Conservation (phyloP, 2,329 filamentous ascomycete genomes). For the Falciphora oryzae region DNA sequence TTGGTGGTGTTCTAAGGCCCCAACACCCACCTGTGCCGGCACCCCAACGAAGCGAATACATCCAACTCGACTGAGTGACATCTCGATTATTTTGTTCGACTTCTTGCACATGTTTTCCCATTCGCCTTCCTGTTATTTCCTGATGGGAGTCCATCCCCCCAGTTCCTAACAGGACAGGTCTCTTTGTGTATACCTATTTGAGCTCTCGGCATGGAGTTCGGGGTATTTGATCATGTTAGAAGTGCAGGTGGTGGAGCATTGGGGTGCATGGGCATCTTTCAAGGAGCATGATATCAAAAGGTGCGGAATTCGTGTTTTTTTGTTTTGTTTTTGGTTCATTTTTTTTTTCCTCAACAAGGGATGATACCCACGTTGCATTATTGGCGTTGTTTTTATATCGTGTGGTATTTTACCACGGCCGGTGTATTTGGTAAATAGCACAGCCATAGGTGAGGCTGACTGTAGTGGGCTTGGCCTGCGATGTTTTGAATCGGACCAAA, state of each 20-base stretch:
- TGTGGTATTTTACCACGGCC: background rate
- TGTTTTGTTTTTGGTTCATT: too few species aligned
- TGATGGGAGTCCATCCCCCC: background rate
- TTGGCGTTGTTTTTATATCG: conserved; percentile 2
- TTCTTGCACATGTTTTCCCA: background rate
- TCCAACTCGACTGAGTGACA: background rate
- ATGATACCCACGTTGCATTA: conserved; percentile 7
- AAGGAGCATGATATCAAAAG: background rate
- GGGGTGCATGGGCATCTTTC: background rate
- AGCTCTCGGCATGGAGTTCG: background rate
- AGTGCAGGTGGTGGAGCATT: background rate
- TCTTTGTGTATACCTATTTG: background rate
- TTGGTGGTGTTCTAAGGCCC: background rate
- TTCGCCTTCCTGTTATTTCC: background rate
- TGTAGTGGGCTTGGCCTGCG: background rate
- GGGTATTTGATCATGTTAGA: background rate
- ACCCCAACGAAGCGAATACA: background rate
- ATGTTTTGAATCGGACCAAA: background rate
- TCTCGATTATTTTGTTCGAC: background rate
- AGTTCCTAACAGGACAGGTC: background rate
- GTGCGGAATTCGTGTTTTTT: background rate
- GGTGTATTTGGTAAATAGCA: background rate
- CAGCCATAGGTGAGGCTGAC: too few species aligned
- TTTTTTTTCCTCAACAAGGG: background rate
- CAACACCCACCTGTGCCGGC: background rate